A percentile compares a stretch with the other conserved stretches of the same genome.
These are phyloP conservation scores for Penicillium maclennaniae DNA, from an alignment of 495 filamentous ascomycete genomes.

Conservation along the genomic window DNA sequence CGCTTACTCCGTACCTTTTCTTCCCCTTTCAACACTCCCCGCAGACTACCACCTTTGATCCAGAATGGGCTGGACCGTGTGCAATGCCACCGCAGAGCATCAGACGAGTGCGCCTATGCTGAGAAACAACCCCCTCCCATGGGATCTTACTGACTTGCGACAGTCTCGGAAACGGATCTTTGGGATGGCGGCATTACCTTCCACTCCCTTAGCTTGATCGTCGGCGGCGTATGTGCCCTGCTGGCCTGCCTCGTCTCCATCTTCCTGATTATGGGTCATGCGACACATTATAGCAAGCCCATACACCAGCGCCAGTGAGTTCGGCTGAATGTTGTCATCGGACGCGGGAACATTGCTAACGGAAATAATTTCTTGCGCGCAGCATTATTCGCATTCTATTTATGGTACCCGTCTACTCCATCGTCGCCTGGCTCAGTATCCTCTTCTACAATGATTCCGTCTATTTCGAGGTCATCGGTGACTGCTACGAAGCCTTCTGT, in stretches of 20 bases:
- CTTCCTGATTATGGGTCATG: constrained; percentile 69
- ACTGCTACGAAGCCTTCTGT: constrained; percentile 91
- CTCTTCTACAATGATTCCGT: constrained; percentile 74
- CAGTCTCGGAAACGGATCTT: constrained; percentile 40
- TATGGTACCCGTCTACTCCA: constrained; percentile 84
- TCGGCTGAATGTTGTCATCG: not conserved
- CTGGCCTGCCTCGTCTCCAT: constrained; percentile 41
- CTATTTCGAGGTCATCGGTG: constrained; percentile 75
- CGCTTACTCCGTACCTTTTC: constrained; percentile 5
- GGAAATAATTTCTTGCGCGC: constrained; percentile 24
- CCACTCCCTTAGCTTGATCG: constrained; percentile 43
- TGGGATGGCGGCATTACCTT: constrained; percentile 50
- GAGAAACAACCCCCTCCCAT: not conserved
- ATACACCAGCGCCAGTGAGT: constrained; percentile 77
- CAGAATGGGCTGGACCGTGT: constrained; percentile 49
- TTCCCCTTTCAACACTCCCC: constrained; percentile 6
- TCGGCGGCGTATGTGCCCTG: constrained; percentile 46
- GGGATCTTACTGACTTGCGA: constrained; percentile 9
- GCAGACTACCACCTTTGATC: constrained; percentile 11
- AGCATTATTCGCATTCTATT: constrained; percentile 89
- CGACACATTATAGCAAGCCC: constrained; percentile 77
- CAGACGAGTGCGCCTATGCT: constrained; percentile 34
- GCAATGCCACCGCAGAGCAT: constrained; percentile 46
- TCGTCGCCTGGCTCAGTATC: constrained; percentile 73
- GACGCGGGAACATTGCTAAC: not conserved